These are phyloP conservation scores for Malus domestica DNA, from an alignment of 306 rosid genomes.

Conservation along the genomic window DNA sequence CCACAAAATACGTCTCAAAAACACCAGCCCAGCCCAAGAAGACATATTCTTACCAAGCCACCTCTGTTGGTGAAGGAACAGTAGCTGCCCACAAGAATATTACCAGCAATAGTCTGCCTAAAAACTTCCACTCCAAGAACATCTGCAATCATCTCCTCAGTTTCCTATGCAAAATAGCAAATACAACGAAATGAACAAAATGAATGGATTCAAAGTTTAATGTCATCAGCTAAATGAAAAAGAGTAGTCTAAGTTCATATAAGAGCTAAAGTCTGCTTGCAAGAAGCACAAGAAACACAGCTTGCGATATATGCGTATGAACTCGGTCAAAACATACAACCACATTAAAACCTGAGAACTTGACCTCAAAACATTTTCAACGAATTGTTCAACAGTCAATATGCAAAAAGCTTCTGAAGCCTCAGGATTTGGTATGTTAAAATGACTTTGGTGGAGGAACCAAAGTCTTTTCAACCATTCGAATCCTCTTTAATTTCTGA, in stretches of 20 bases:
- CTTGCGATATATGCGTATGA: neutral
- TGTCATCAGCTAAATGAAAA: neutral
- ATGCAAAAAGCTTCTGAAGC: neutral
- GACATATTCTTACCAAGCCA: slow-evolving; percentile 56
- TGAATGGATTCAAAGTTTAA: too few relatives aligned
- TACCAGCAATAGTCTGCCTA: slow-evolving; percentile 90
- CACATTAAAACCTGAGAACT: too few relatives aligned
- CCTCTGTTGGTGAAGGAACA: slow-evolving; percentile 85
- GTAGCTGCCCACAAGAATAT: slow-evolving; percentile 84
- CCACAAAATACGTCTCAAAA: neutral
- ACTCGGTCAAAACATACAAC: neutral
- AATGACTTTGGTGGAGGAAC: neutral
- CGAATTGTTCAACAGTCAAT: neutral
- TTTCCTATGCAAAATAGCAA: slow-evolving; percentile 40
- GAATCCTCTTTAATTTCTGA: neutral
- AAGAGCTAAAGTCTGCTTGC: neutral
- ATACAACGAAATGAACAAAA: neutral
- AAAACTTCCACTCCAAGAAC: slow-evolving; percentile 96
- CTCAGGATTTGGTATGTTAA: neutral
- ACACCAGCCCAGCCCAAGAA: neutral
- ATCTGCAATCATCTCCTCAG: slow-evolving; percentile 89
- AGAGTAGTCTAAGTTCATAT: neutral
- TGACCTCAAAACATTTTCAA: neutral
- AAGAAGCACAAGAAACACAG: neutral
- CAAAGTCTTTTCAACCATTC: neutral